Evolutionary conservation across 352 stramenopile species (phyloP).

Genomic region (Phytophthora citrophthora): DNA sequence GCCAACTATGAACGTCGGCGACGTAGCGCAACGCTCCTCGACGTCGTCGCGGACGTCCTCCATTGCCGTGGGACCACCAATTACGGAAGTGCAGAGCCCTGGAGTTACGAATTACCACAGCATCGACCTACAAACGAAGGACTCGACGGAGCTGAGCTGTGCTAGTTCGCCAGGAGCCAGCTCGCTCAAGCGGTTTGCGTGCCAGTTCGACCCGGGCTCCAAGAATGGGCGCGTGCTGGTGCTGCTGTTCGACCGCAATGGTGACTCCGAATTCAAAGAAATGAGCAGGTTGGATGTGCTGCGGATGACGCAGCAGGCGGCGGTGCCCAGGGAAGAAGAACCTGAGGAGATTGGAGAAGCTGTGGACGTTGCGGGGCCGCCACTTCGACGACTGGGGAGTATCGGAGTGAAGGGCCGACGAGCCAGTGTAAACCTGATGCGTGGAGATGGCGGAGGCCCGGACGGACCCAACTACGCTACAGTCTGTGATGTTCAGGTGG

Average conservation of each 20-base stretch:
- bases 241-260: constrained; percentile 59
- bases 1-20: not conserved
- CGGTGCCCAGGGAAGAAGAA: constrained; percentile 29
- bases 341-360: constrained; percentile 20
- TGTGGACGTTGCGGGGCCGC: constrained; percentile 4
- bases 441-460: constrained; percentile 21
- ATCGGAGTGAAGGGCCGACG: constrained; percentile 28
- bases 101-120: constrained; percentile 39
- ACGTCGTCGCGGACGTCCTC: constrained; percentile 5
- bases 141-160: constrained; percentile 31
- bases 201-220: constrained; percentile 49
- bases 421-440: constrained; percentile 24
- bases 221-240: constrained; percentile 49
- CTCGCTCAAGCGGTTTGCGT: constrained; percentile 44
- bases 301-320: constrained; percentile 60
- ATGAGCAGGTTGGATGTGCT: constrained; percentile 68
- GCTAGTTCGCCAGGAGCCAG: constrained; percentile 32
- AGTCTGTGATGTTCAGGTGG: constrained; percentile 51
- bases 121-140: constrained; percentile 40
- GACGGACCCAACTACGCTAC: constrained; percentile 38
- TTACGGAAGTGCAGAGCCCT: constrained; percentile 9
- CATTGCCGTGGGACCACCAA: constrained; percentile 5
- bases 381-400: constrained; percentile 31
- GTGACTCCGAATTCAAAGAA: constrained; percentile 56
- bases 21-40: not conserved